These are phyloP conservation scores for Ceratorhiza oryzae-sativae DNA, from an alignment of 1,284 basidiomycete species.

Conservation along the genomic window DNA sequence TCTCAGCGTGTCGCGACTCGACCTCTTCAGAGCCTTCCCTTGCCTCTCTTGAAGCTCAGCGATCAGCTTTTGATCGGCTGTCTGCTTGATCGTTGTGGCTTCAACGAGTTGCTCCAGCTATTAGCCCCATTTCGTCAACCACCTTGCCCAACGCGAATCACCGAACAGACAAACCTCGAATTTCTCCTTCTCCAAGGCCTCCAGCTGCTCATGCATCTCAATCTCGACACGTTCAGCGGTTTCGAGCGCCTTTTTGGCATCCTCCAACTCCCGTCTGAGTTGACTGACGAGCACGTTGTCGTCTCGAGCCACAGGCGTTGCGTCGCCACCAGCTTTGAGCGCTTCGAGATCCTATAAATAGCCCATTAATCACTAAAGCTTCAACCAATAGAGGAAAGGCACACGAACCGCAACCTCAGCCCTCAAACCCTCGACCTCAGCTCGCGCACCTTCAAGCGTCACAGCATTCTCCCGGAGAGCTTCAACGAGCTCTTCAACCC, in stretches of 20 bases:
- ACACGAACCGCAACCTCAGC: conserved; percentile 76
- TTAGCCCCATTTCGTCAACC: not conserved
- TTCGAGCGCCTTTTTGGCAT: conserved; percentile 43
- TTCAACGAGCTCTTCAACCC: conserved; percentile 84
- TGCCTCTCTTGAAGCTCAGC: conserved; percentile 18
- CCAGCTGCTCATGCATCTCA: conserved; percentile 46
- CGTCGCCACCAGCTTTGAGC: conserved; percentile 49
- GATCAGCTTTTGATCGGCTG: conserved; percentile 22
- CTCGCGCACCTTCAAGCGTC: conserved; percentile 88
- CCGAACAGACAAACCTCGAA: conserved; percentile 51
- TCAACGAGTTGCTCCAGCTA: conserved; percentile 50
- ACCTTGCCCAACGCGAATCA: conserved; percentile 2
- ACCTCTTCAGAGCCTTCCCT: not conserved
- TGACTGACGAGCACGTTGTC: conserved; percentile 56
- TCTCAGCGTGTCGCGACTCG: conserved; percentile 1
- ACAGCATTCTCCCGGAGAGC: conserved; percentile 88
- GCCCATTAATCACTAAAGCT: conserved; percentile 14
- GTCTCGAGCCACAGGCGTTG: conserved; percentile 39
- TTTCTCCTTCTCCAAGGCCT: conserved; percentile 50
- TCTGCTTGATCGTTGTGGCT: conserved; percentile 39
- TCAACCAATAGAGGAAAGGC: conserved; percentile 29
- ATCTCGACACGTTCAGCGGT: conserved; percentile 44
- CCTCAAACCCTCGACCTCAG: conserved; percentile 86
- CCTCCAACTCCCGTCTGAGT: conserved; percentile 52
- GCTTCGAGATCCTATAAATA: conserved; percentile 63